These are phyloP conservation scores for Geotrichum phurueaensis DNA, from an alignment of 1,139 yeast genomes.

Conservation along the genomic window DNA sequence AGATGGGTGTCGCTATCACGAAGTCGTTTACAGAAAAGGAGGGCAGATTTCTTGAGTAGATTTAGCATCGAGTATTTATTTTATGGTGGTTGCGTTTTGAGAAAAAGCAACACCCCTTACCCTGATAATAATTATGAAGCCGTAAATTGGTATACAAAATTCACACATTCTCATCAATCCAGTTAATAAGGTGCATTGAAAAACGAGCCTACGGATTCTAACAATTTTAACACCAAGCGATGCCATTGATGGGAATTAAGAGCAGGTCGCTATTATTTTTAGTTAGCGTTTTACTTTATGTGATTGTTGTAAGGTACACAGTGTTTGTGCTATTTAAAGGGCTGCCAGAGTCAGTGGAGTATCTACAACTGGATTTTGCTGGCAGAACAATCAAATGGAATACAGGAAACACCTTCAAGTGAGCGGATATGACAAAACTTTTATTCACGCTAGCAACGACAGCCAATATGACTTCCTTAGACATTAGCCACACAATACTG, in stretches of 20 bases:
- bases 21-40: background rate
- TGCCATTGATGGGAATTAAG: background rate
- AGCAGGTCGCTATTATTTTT: background rate
- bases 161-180: background rate
- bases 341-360: background rate
- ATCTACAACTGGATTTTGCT: background rate
- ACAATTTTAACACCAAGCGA: background rate
- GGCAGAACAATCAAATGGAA: background rate
- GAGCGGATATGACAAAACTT: background rate
- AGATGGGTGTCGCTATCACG: background rate
- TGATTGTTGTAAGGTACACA: background rate
- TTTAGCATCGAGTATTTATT: background rate
- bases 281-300: background rate
- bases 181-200: background rate
- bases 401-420: background rate
- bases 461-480: background rate
- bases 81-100: constrained; percentile 9
- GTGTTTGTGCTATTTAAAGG: background rate
- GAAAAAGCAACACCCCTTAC: constrained; percentile 15
- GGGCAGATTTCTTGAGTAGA: background rate
- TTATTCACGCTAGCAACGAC: background rate
- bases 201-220: background rate
- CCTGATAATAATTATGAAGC: constrained; percentile 3
- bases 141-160: background rate
- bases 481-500: background rate